phyloP scores from a whole-genome alignment of 495 filamentous ascomycete genomes.

The Penicillium daleae region DNA sequence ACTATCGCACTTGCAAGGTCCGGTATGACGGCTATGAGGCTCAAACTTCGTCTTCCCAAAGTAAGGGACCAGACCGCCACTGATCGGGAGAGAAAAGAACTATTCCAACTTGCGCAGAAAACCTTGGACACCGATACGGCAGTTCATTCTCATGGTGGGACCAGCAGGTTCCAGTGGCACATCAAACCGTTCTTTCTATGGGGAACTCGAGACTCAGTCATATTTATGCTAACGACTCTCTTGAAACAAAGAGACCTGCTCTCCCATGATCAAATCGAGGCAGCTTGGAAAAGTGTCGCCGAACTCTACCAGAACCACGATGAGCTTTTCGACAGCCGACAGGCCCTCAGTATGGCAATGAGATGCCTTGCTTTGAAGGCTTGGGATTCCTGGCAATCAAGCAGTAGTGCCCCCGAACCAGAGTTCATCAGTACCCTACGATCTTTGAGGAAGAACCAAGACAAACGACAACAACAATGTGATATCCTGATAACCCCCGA shows the following conservation, averaged over 20 bases:
- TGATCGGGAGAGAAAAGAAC: conserved; percentile 11
- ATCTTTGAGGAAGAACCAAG: neutral
- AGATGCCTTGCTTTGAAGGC: conserved; percentile 11
- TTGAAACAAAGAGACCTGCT: conserved; percentile 8
- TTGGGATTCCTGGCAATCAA: conserved; percentile 12
- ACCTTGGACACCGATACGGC: conserved; percentile 26
- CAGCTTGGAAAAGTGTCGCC: conserved; percentile 21
- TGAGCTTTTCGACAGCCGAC: conserved; percentile 13
- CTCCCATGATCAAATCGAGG: conserved; percentile 8
- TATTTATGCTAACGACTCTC: conserved; percentile 10
- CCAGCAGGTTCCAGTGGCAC: conserved; percentile 14
- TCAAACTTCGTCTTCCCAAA: conserved; percentile 16
- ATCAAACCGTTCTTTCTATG: conserved; percentile 19
- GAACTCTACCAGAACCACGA: conserved; percentile 21
- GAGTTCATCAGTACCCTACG: conserved; percentile 12
- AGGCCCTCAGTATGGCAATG: conserved; percentile 18
- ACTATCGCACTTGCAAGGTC: conserved; percentile 56
- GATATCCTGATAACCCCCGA: conserved; percentile 2
- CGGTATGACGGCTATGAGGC: conserved; percentile 23
- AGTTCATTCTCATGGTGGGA: conserved; percentile 14
- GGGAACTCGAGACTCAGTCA: conserved; percentile 16
- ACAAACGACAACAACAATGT: neutral
- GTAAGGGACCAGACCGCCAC: conserved; percentile 16
- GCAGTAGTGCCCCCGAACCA: conserved; percentile 3
- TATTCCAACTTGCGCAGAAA: conserved; percentile 26